phyloP scores from a whole-genome alignment of 2,329 filamentous ascomycete species.

The Talaromyces sp. region DNA sequence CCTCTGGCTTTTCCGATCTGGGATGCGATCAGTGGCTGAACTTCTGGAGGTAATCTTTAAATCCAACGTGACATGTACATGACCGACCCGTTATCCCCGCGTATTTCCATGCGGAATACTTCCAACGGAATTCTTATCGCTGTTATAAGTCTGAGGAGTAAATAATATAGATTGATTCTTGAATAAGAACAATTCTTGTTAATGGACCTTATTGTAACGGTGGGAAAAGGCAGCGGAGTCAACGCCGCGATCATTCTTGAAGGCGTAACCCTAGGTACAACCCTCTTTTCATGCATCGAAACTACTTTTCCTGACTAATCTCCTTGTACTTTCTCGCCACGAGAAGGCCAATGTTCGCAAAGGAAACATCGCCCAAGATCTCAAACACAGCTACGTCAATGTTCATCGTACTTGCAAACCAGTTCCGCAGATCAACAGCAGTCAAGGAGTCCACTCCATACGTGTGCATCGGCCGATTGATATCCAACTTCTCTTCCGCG shows the following conservation, averaged over 20 bases:
- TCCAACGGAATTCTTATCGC: no score
- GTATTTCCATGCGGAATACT: neutral
- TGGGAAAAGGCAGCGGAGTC: no score
- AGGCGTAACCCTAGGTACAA: neutral
- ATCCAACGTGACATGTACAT: neutral
- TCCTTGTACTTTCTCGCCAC: neutral
- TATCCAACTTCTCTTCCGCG: neutral
- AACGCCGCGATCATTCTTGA: no score
- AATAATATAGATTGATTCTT: neutral
- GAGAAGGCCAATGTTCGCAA: neutral
- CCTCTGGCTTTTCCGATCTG: neutral
- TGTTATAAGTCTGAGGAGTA: no score
- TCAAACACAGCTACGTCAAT: neutral
- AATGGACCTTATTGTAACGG: neutral
- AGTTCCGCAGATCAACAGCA: neutral
- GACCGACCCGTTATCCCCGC: neutral
- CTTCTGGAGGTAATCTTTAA: neutral
- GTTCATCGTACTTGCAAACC: neutral
- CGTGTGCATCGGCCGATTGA: neutral
- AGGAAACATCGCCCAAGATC: neutral
- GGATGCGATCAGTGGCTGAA: neutral
- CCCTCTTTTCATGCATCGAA: neutral
- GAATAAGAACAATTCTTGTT: neutral
- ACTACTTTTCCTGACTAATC: neutral
- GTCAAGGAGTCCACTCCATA: neutral